These are phyloP conservation scores for Tetrastigma voinierianum DNA, from an alignment of 164 flowering plant genomes.

Conservation along the genomic window DNA sequence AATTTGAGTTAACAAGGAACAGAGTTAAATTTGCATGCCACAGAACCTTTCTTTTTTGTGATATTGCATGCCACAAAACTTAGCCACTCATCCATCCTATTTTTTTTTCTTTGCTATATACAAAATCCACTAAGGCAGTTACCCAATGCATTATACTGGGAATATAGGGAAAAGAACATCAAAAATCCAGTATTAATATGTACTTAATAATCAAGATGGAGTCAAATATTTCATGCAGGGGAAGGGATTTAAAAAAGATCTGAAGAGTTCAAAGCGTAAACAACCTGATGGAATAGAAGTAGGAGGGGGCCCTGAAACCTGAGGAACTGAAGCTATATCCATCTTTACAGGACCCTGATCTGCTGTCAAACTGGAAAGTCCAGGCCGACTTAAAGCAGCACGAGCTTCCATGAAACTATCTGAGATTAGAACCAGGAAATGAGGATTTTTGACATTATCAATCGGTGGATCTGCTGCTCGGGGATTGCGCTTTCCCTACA, in stretches of 20 bases:
- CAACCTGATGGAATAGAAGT: conserved; percentile 70
- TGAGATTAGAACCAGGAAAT: conserved; percentile 74
- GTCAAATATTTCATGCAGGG: not conserved
- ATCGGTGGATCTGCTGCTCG: conserved; percentile 64
- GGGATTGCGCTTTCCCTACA: conserved; percentile 73
- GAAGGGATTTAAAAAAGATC: not conserved
- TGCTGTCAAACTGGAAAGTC: conserved; percentile 47
- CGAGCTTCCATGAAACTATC: conserved; percentile 90
- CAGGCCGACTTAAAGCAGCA: conserved; percentile 71
- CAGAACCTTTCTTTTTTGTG: too few relatives aligned
- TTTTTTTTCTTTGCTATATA: too few relatives aligned
- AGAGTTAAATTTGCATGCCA: too few relatives aligned
- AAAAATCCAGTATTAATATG: not conserved
- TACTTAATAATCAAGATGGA: not conserved
- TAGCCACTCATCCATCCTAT: too few relatives aligned
- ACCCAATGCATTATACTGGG: too few relatives aligned
- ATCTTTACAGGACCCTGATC: conserved; percentile 68
- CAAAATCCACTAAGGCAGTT: too few relatives aligned
- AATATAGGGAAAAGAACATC: not conserved
- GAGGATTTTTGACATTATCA: conserved; percentile 66
- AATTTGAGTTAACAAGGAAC: too few relatives aligned
- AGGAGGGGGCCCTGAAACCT: conserved; percentile 61
- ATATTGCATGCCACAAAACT: too few relatives aligned
- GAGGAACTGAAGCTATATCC: conserved; percentile 51
- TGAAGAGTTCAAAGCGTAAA: not conserved